Conservation (phyloP, 129 eudicot genomes). For the Calendula officinalis region DNA sequence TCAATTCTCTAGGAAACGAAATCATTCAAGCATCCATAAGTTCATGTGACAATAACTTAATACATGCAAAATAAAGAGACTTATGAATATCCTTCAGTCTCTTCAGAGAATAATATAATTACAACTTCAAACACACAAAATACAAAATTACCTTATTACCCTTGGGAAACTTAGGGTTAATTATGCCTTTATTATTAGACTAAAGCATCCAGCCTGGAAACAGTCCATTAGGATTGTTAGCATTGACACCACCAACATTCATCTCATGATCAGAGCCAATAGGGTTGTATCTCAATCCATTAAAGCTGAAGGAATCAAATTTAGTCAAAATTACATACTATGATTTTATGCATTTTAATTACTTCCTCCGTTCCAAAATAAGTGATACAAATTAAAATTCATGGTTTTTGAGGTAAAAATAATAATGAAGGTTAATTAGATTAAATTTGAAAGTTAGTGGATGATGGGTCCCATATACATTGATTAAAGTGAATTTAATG, state of each 20-base stretch:
- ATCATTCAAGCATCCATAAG: background rate
- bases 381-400: no score
- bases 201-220: constrained; percentile 58
- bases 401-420: no score
- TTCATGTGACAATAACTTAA: background rate
- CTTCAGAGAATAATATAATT: constrained; percentile 21
- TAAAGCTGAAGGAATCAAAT: background rate
- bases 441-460: no score
- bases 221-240: constrained; percentile 39
- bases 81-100: constrained; percentile 24
- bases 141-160: constrained; percentile 23
- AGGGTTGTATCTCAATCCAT: constrained; percentile 43
- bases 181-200: constrained; percentile 4
- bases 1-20: background rate
- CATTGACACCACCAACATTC: constrained; percentile 30
- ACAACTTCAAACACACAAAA: constrained; percentile 39
- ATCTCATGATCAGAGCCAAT: constrained; percentile 38
- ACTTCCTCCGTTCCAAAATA: no score
- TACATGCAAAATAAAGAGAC: constrained; percentile 10
- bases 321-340: background rate
- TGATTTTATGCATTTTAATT: background rate
- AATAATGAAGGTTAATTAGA: no score
- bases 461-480: no score
- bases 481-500: no score
- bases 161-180: constrained; percentile 21